Base-by-base conservation (phyloP, 23 red algal genomes). In the Cyanidium caldarium region DNA sequence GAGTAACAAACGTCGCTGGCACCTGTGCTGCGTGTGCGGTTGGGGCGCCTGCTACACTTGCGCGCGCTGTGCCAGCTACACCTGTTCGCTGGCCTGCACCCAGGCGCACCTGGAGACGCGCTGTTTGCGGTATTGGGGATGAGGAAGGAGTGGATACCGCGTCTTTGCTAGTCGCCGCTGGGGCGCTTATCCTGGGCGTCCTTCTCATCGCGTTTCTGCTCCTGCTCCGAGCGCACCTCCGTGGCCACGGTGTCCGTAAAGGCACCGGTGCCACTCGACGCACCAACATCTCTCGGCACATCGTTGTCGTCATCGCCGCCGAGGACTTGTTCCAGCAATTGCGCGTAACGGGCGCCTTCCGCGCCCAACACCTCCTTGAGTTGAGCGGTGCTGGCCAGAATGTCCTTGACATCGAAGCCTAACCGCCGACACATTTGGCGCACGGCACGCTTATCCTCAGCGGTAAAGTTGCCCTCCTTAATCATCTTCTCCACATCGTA, bases 401-500 rank as follows among this genome's bases (percentile, higher is more conserved):
- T 21, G 35, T 61, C 41, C 5, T 75, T 34, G 1, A 75, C 45
- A 46, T 75, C 26, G 41, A 75, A 56, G 3, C 70, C 70, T 3
- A 75, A 39, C 33, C 33, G 70, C 33, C 37, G 34, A 46, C 70
- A 75, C 40, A 75, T 42, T 30, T 16, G 38, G 19, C 41, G 46
- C 40, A 75, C 38, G 34, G 58, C 35, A 36, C 58, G 37, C 35
- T 61, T 75, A 58, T 75, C 70, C 16, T 75, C 70, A 25, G 34
- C 39, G 15, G 45, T 61, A 30, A 75, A 46, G 34, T 45, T 42
- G 3, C 58, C 45, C 35, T 75, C 70, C 38, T 75, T 75, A 36
- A 75, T 25, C 5, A 75, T 45, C 41, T 75, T 56, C 39, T 75
- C 45, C 17, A 75, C 25, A 61, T 56, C 70, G 35, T 75, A 75